Evolutionary conservation across 768 basidiomycete genomes (phyloP), one percentile per base, ranked within the genome.

Genomic region (Paxillus ammoniavirescens): DNA sequence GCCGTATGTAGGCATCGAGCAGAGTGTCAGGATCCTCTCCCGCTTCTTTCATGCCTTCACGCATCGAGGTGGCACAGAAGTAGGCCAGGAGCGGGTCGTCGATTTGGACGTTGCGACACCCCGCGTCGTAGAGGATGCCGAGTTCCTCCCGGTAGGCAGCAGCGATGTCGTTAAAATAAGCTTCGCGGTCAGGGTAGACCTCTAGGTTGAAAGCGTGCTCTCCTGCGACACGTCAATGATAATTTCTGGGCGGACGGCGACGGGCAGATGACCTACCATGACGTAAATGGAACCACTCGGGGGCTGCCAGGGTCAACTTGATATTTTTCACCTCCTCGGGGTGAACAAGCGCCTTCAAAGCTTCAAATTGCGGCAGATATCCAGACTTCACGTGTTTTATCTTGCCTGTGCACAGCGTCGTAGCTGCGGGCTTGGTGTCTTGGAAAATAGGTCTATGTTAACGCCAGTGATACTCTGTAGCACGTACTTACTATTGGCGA

Each of bases 221-320:
- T 8, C 65, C 65, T 67, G 17, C 10, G 8, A 18, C 17, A 17
- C 38, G 6, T 47, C 26, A 33, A 35, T 9, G 3, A 8, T 10
- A 23, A 30, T 14, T 33, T n/a, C 10, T 9, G 18, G 9, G 21
- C 12, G 18, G 13, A 21, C 3, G 6, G 15, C 15, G 18, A 30
- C 6, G 43, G 7, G 5, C 7, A 6, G 33, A 5, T 26, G 13
- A 36, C 59, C 74, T 76, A 47, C 86, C 86, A 63, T 85, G 84
- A 23, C 82, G 79, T 28, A 86, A 79, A 64, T 86, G 84, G 66
- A 82, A 84, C 84, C 86, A 87, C 35, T 83, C 82, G 3, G 87
- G 88, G 0, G 86, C 81, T 54, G 82, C 84, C 68, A 88, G 73
- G 13, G 84, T 89, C 54, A 90, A 62, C 66, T 92, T 91, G 67